Evolutionary conservation across 768 basidiomycete species (phyloP).

Genomic region (Phlegmacium glaucopus): DNA sequence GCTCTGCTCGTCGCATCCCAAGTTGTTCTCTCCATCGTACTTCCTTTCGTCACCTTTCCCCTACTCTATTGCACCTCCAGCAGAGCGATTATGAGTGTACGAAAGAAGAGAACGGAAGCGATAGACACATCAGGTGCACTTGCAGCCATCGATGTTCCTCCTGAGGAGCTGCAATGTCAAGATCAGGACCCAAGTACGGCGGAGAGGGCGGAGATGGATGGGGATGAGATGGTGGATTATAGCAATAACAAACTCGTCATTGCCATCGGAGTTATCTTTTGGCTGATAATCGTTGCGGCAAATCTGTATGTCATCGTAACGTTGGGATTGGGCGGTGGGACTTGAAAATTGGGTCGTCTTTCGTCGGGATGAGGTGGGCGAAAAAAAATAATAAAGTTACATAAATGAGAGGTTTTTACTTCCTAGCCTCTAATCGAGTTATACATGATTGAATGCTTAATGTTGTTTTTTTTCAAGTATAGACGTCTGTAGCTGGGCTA

Average conservation of each 20-base stretch:
- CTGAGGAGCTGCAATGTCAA: not conserved
- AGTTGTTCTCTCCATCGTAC: conserved; percentile 77
- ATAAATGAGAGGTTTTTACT: too few species aligned
- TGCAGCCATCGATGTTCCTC: not conserved
- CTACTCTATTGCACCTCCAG: conserved; percentile 75
- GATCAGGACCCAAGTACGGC: conserved; percentile 6
- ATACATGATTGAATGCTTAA: too few species aligned
- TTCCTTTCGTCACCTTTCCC: conserved; percentile 85
- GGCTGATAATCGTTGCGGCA: conserved; percentile 63
- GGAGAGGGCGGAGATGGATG: conserved; percentile 15
- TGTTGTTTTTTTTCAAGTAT: too few species aligned
- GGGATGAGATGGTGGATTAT: conserved; percentile 51
- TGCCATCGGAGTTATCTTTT: conserved; percentile 52
- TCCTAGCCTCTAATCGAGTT: too few species aligned
- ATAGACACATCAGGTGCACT: conserved; percentile 5
- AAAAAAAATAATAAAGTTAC: too few species aligned
- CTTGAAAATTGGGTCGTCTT: not conserved
- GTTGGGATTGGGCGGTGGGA: conserved; percentile 31
- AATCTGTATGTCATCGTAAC: conserved; percentile 75
- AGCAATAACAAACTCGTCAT: conserved; percentile 56
- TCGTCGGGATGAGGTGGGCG: too few species aligned
- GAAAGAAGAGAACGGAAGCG: conserved; percentile 31
- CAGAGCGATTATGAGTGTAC: conserved; percentile 68
- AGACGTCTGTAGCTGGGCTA: too few species aligned
- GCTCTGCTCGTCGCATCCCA: conserved; percentile 83